phyloP scores from a whole-genome alignment of 148 eudicot species.

The Rhododendron ferrugineum region DNA sequence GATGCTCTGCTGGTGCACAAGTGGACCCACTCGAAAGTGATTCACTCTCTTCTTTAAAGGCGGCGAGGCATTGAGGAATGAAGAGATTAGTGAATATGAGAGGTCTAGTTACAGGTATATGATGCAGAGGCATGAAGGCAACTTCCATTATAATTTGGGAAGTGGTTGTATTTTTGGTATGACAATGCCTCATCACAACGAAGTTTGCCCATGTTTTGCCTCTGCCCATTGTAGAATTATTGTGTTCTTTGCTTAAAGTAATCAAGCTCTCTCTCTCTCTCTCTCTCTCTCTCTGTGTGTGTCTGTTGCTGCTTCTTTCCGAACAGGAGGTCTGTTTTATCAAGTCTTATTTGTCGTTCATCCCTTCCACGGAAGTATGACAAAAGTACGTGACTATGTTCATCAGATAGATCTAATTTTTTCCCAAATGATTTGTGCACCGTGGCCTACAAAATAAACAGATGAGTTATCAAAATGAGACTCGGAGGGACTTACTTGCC shows the following conservation, averaged over 20 bases:
- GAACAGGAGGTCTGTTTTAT: too few relatives aligned
- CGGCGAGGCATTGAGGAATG: background rate
- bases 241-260: background rate
- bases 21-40: background rate
- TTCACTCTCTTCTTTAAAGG: background rate
- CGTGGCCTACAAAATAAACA: background rate
- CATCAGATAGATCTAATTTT: background rate
- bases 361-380: background rate
- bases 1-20: background rate
- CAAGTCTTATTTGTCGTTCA: background rate
- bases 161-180: background rate
- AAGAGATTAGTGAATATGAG: background rate
- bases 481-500: background rate
- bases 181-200: background rate
- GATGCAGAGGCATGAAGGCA: conserved; percentile 1
- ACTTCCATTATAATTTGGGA: conserved; percentile 5
- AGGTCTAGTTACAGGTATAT: conserved; percentile 6
- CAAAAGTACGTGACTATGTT: background rate
- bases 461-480: background rate
- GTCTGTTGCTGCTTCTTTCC: too few relatives aligned
- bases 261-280: background rate
- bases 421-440: background rate
- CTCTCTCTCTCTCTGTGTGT: background rate
- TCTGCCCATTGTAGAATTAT: conserved; percentile 18
- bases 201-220: conserved; percentile 9